Conservation (phyloP, 83 land plant species). For the Larix sibirica region DNA sequence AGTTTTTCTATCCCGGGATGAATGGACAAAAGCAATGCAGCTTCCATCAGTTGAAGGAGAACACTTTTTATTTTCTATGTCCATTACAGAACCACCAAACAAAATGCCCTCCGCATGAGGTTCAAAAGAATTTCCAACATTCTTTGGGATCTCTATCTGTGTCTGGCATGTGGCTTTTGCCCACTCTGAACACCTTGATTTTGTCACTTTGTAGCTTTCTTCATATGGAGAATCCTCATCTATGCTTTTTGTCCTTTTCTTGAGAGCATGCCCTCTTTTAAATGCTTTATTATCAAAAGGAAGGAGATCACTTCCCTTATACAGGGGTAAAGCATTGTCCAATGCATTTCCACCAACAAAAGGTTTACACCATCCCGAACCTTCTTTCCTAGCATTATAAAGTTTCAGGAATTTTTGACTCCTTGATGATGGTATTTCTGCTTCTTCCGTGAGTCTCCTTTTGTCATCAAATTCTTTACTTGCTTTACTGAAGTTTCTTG, state of each 20-base stretch:
- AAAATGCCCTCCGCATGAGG: neutral
- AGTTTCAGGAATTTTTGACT: too few relatives aligned
- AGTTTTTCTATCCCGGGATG: neutral
- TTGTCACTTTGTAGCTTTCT: neutral
- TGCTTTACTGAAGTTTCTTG: too few relatives aligned
- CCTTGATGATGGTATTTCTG: too few relatives aligned
- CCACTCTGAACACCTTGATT: neutral
- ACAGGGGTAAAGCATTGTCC: too few relatives aligned
- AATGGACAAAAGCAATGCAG: neutral
- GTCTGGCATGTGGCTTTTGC: neutral
- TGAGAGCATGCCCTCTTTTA: neutral
- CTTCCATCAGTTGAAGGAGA: constrained; percentile 2
- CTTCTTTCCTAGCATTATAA: too few relatives aligned
- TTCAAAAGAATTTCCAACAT: too few relatives aligned
- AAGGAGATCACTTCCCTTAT: too few relatives aligned
- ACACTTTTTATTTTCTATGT: neutral
- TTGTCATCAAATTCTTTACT: too few relatives aligned
- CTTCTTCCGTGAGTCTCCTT: too few relatives aligned
- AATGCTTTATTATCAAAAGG: neutral
- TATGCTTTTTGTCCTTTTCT: neutral
- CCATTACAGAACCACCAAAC: neutral
- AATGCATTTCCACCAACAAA: too few relatives aligned
- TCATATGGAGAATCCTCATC: neutral
- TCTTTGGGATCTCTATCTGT: too few relatives aligned
- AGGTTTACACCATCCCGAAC: too few relatives aligned